Base-by-base conservation (phyloP, 306 rosid species). In the Hippophae gyantsensis region DNA sequence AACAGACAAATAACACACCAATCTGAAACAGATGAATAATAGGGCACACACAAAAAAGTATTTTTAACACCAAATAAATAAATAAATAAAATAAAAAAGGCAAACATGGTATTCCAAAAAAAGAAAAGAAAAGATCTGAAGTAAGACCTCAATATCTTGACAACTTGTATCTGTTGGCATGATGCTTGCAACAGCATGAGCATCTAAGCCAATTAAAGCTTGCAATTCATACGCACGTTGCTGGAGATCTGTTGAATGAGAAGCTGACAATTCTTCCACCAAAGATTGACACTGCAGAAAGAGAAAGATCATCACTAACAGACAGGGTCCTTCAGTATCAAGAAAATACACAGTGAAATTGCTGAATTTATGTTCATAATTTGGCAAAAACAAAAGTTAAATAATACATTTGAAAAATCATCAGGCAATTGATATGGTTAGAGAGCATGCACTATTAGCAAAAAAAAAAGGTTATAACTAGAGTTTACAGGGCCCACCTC, bases 221-320 rank as follows among this genome's bases (percentile, higher is more conserved):
- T 81, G 97, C 77, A 86, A 79, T 76, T 89, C 97, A 76, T 89
- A 86, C 9, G 97, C 92, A 65, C 93, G 95, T 68, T 89, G 97
- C 79, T 89, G 95, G 81, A 89, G 69, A 78, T 89, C 97, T 25
- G 89, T 86, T 54, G 90, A 89, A 78, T 89, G 80, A 66, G 97
- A 85, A 42, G 97, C 95, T 54, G 86, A 75, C 68, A 83, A 64
- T 65, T 81, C 97, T 77, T 89, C 97, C 62, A 86, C 66, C 75
- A 89, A 79, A 61, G 84, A 73, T 72, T 89, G 95, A 74, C 89
- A 86, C 95, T 89, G 40, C 1, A 67, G 25, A 32, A 26, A 7
- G n/a, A 46, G 38, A 52, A 42, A 53, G 56, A 48, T 13, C 52
- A 72, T 61, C 55, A 65, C 13, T 48, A 54, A 41, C 42, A 43